phyloP scores from a whole-genome alignment of 2,329 filamentous ascomycete species.

The Dichotomopilus funicola region DNA sequence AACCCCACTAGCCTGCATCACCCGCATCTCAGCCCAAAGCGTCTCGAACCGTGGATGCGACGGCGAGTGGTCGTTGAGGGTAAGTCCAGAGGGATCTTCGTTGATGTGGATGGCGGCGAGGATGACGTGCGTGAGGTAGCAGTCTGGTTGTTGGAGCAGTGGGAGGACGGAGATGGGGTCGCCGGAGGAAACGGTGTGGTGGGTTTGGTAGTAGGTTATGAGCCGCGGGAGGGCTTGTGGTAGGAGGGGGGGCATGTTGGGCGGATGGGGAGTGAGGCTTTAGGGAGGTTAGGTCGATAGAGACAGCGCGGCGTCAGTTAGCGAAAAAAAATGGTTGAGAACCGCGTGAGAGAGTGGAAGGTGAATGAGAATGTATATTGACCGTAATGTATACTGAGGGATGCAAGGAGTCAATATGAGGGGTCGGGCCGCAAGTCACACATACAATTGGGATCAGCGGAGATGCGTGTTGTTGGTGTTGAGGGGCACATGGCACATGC shows the following conservation, averaged over 20 bases:
- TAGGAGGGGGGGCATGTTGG: constrained; percentile 27
- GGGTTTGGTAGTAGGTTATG: constrained; percentile 38
- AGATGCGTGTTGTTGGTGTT: too few species aligned
- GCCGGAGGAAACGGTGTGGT: constrained; percentile 32
- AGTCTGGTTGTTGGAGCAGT: constrained; percentile 33
- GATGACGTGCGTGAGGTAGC: constrained; percentile 62
- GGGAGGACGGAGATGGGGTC: constrained; percentile 36
- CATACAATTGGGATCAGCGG: too few species aligned
- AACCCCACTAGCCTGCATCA: constrained; percentile 63
- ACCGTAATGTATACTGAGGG: too few species aligned
- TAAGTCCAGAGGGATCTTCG: constrained; percentile 55
- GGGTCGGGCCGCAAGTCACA: too few species aligned
- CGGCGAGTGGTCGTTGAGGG: constrained; percentile 68
- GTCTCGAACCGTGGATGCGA: constrained; percentile 54
- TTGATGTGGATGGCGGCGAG: constrained; percentile 76
- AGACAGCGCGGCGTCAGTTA: neutral
- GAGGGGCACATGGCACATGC: too few species aligned
- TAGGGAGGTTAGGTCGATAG: neutral
- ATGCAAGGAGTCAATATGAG: too few species aligned
- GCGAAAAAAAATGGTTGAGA: neutral
- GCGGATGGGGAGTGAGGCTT: neutral
- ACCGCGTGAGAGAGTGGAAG: too few species aligned
- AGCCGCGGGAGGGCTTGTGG: constrained; percentile 26
- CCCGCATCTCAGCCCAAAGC: constrained; percentile 64
- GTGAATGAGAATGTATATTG: too few species aligned